phyloP scores from a whole-genome alignment of 2,329 filamentous ascomycete species.

The Fusarium nematophilum region DNA sequence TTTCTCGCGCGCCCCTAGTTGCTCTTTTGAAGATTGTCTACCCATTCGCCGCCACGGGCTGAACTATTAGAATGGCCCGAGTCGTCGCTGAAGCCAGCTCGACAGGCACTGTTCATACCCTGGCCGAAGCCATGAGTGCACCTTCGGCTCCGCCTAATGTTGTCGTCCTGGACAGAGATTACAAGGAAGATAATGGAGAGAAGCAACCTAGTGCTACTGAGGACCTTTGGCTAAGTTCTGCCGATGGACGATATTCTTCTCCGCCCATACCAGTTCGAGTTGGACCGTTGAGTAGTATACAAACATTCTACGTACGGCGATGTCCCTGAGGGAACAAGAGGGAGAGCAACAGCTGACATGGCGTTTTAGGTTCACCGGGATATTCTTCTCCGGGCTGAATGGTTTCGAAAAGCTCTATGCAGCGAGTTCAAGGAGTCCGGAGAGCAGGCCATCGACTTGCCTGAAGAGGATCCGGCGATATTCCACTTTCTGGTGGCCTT shows the following conservation, averaged over 20 bases:
- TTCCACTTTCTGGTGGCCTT: constrained; percentile 65
- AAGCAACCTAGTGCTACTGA: constrained; percentile 49
- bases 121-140: constrained; percentile 34
- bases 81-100: constrained; percentile 26
- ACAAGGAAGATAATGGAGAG: constrained; percentile 27
- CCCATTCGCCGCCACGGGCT: constrained; percentile 2
- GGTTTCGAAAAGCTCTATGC: constrained; percentile 61
- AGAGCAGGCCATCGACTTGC: constrained; percentile 59
- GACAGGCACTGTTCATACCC: constrained; percentile 29
- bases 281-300: constrained; percentile 52
- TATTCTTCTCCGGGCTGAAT: constrained; percentile 59
- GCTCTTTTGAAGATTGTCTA: constrained; percentile 6
- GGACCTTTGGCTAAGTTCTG: constrained; percentile 62
- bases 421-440: constrained; percentile 60
- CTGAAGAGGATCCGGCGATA: constrained; percentile 62
- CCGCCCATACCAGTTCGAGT: constrained; percentile 58
- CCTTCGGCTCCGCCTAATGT: constrained; percentile 33
- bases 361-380: constrained; percentile 58
- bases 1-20: constrained; percentile 8
- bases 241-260: constrained; percentile 60
- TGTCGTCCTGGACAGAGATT: constrained; percentile 38
- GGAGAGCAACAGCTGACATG: constrained; percentile 10
- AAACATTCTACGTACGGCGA: constrained; percentile 54
- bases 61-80: constrained; percentile 32
- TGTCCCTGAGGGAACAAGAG: background rate